These are phyloP conservation scores for Toxicodendron radicans DNA, from an alignment of 345 rosid species.

Conservation along the genomic window DNA sequence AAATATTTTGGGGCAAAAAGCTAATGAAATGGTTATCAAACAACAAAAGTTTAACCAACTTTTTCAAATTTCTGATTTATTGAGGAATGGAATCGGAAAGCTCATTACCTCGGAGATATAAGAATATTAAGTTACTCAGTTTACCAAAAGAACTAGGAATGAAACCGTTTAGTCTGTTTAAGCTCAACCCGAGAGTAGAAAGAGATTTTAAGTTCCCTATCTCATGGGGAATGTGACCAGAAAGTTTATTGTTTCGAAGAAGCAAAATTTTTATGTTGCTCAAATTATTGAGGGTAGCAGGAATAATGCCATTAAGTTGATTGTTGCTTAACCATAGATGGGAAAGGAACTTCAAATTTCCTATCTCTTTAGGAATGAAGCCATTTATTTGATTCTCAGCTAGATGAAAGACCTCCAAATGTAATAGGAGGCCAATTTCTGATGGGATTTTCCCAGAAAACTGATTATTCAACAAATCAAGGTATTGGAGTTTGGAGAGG, in stretches of 20 bases:
- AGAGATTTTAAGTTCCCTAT: constrained; percentile 25
- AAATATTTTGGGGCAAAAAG: constrained; percentile 15
- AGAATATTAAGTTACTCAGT: too few species aligned
- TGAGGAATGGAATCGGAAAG: constrained; percentile 3
- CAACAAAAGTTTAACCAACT: neutral
- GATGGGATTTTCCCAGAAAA: constrained; percentile 13
- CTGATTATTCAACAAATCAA: constrained; percentile 22
- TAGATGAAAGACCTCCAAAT: constrained; percentile 21
- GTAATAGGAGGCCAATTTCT: constrained; percentile 21
- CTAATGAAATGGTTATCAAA: constrained; percentile 12
- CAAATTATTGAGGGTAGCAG: constrained; percentile 1
- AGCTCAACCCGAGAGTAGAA: neutral
- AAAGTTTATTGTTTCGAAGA: constrained; percentile 13
- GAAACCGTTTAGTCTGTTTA: constrained; percentile 11
- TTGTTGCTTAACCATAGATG: neutral
- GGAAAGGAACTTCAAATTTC: neutral
- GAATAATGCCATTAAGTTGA: constrained; percentile 4
- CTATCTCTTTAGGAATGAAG: neutral
- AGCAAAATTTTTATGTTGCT: neutral
- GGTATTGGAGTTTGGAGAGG: constrained; percentile 20
- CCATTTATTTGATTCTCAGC: neutral
- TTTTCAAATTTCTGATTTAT: constrained; percentile 7
- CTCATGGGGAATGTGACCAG: constrained; percentile 19
- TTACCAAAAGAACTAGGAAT: too few species aligned
- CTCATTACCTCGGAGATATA: too few species aligned